Evolutionary conservation across 1,284 basidiomycete genomes (phyloP).

Genomic region (Ustilago trichophora): DNA sequence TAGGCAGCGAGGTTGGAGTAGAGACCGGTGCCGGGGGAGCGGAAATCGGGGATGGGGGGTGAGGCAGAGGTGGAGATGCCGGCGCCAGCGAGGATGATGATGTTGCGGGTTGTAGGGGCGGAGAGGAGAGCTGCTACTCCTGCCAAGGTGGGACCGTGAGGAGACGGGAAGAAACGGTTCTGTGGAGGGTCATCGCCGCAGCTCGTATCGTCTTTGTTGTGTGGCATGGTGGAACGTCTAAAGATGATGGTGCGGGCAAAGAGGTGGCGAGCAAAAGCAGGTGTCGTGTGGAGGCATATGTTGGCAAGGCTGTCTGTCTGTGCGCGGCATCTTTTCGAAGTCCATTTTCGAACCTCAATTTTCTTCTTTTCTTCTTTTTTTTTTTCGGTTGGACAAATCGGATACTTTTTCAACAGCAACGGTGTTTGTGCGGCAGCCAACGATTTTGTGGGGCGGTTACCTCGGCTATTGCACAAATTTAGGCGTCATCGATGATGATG

Average conservation of each 20-base stretch:
- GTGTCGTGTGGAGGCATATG: slow-evolving; percentile 13
- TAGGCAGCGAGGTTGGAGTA: slow-evolving; percentile 71
- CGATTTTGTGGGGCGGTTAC: no score
- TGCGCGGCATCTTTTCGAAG: no score
- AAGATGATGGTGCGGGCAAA: neutral
- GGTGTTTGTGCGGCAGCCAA: no score
- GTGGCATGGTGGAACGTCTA: neutral
- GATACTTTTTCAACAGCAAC: neutral
- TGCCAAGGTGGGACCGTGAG: slow-evolving; percentile 34
- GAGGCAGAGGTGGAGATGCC: slow-evolving; percentile 71
- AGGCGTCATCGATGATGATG: neutral
- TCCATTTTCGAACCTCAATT: no score
- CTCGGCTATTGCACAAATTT: no score
- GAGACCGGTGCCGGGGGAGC: slow-evolving; percentile 70
- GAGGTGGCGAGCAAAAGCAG: neutral
- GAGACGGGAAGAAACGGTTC: slow-evolving; percentile 31
- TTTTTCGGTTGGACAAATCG: neutral
- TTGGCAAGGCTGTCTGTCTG: neutral
- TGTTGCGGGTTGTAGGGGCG: slow-evolving; percentile 53
- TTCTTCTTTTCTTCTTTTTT: no score
- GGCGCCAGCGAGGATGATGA: slow-evolving; percentile 70
- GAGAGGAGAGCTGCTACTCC: slow-evolving; percentile 38
- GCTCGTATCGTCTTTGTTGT: neutral
- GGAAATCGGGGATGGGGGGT: slow-evolving; percentile 67
- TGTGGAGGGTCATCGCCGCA: neutral